A percentile compares a stretch with the other conserved stretches of the same genome.
Evolutionary conservation across 371 early-diverging fungal species (phyloP).

Genomic region (Saksenaea oblongispora): DNA sequence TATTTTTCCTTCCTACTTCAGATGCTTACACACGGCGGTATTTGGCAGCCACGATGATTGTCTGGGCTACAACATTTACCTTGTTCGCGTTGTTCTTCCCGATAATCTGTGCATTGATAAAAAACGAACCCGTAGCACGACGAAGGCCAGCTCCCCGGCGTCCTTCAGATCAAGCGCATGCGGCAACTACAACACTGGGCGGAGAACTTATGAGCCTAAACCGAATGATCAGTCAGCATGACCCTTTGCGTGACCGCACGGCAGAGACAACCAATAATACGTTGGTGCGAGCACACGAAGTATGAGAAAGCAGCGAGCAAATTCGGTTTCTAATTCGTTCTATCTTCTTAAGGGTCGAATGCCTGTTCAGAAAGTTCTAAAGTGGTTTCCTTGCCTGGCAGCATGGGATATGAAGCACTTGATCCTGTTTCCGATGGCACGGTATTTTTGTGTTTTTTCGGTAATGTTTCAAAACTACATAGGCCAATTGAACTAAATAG

Average conservation of each 20-base stretch:
- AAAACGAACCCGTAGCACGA: not conserved
- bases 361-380: slow-evolving; percentile 49
- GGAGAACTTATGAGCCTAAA: slow-evolving; percentile 34
- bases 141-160: not conserved
- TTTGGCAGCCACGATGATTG: slow-evolving; percentile 50
- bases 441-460: slow-evolving; percentile 56
- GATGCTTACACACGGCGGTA: slow-evolving; percentile 56
- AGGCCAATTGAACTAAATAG: not conserved
- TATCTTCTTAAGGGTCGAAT: slow-evolving; percentile 29
- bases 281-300: slow-evolving; percentile 53
- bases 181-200: not conserved
- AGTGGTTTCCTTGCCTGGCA: slow-evolving; percentile 50
- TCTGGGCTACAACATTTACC: slow-evolving; percentile 60
- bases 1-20: slow-evolving; percentile 43
- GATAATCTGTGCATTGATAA: slow-evolving; percentile 43
- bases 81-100: slow-evolving; percentile 55
- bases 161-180: not conserved
- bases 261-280: slow-evolving; percentile 7
- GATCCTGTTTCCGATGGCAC: slow-evolving; percentile 46
- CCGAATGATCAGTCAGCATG: slow-evolving; percentile 18
- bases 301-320: not conserved
- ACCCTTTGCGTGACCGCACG: not conserved
- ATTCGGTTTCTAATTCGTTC: not conserved
- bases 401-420: slow-evolving; percentile 61
- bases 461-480: slow-evolving; percentile 14